Conservation (phyloP, 2,329 filamentous ascomycete species). For the Cladosporium cucumerinum region DNA sequence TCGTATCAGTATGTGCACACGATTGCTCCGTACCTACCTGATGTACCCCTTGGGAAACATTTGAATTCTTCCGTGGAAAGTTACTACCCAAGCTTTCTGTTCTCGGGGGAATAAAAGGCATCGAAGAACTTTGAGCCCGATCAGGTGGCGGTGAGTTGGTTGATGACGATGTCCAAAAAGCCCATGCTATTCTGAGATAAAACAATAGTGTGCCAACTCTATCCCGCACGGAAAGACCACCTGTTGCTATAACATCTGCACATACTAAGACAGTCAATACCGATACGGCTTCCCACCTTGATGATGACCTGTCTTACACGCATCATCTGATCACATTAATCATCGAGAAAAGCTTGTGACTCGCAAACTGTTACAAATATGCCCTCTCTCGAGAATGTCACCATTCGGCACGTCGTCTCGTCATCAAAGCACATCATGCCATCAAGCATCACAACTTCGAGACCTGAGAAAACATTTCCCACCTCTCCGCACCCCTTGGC, state of each 20-base stretch:
- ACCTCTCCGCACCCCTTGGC: neutral
- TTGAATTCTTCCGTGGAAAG: neutral
- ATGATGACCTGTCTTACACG: conserved; percentile 1
- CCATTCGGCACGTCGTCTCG: neutral
- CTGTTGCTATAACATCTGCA: neutral
- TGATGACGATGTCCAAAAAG: neutral
- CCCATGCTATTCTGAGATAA: conserved; percentile 1
- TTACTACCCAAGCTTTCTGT: neutral
- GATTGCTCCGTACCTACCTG: neutral
- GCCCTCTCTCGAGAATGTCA: neutral
- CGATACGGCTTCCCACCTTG: neutral
- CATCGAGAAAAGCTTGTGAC: neutral
- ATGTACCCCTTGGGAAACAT: neutral
- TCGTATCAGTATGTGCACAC: neutral
- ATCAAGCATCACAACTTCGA: neutral
- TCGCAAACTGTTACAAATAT: neutral
- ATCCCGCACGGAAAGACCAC: neutral
- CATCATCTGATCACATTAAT: neutral
- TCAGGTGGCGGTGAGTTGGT: neutral
- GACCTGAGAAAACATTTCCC: neutral
- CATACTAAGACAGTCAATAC: neutral
- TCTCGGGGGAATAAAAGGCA: neutral
- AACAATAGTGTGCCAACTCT: neutral
- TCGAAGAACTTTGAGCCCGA: neutral
- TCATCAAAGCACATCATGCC: neutral